A percentile compares a stretch with the other conserved stretches of the same genome.
Evolutionary conservation across 1,139 yeast species (phyloP).

Genomic region (Scheffersomyces stambukii): DNA sequence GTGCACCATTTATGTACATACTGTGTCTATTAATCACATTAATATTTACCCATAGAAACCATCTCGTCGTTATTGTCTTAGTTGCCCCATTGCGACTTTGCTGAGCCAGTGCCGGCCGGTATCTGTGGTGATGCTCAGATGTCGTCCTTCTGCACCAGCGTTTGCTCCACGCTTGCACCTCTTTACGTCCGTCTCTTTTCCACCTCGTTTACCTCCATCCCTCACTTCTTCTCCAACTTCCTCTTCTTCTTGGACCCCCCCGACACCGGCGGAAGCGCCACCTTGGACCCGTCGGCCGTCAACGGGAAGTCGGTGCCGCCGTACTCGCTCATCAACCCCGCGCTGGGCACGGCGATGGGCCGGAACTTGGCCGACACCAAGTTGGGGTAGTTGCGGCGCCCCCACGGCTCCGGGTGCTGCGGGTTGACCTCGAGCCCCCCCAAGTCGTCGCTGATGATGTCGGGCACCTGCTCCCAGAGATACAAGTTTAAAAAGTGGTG

Average conservation of each 20-base stretch:
- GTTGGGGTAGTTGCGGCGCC: constrained; percentile 32
- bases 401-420: constrained; percentile 37
- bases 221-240: constrained; percentile 1
- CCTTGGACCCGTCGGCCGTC: too few species aligned
- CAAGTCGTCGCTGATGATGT: constrained; percentile 36
- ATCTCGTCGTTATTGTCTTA: too few species aligned
- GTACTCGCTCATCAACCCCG: constrained; percentile 12
- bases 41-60: too few species aligned
- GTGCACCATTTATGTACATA: too few species aligned
- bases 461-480: constrained; percentile 33
- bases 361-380: constrained; percentile 32
- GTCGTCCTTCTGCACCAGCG: too few species aligned
- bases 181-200: background rate
- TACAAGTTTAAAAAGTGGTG: constrained; percentile 13
- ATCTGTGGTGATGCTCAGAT: too few species aligned
- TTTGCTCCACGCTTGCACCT: too few species aligned
- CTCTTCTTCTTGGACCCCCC: constrained; percentile 7
- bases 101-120: too few species aligned
- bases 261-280: constrained; percentile 6
- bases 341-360: constrained; percentile 23
- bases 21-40: too few species aligned
- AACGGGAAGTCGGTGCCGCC: constrained; percentile 10
- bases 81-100: too few species aligned
- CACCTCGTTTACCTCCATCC: background rate
- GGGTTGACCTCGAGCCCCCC: constrained; percentile 35